Conservation (phyloP, 1,284 basidiomycete species). For the Tylopilus sp. region DNA sequence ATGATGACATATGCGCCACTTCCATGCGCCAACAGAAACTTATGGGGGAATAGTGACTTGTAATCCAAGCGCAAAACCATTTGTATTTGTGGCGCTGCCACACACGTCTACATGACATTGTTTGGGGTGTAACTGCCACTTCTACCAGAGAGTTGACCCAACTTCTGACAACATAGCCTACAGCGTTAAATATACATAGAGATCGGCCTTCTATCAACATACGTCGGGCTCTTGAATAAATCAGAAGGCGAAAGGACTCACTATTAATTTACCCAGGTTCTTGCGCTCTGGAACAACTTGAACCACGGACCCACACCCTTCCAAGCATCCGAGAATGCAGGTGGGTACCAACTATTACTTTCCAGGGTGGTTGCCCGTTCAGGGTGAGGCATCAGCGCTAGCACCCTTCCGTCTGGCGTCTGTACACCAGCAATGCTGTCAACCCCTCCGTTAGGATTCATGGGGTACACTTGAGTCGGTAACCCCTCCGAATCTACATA, state of each 20-base stretch:
- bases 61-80: too few species aligned
- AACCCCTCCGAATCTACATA: slow-evolving; percentile 73
- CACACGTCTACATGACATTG: not conserved
- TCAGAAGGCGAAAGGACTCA: slow-evolving; percentile 3
- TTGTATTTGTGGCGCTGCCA: not conserved
- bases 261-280: slow-evolving; percentile 37
- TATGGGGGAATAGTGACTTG: too few species aligned
- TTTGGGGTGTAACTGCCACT: too few species aligned
- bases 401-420: slow-evolving; percentile 81
- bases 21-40: too few species aligned
- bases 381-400: slow-evolving; percentile 96
- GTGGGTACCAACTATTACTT: slow-evolving; percentile 86
- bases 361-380: slow-evolving; percentile 77
- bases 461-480: slow-evolving; percentile 79
- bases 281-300: slow-evolving; percentile 91
- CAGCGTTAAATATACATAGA: not conserved
- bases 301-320: slow-evolving; percentile 89
- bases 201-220: not conserved
- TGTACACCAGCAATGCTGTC: slow-evolving; percentile 88
- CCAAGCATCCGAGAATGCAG: slow-evolving; percentile 55
- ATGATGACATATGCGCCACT: too few species aligned
- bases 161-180: not conserved
- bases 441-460: slow-evolving; percentile 93
- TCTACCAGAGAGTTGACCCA: not conserved
- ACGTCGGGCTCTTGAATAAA: not conserved